Percentiles rank a stretch among this genome's conserved stretches.
Evolutionary conservation across 2,329 filamentous ascomycete species (phyloP).

Genomic region (Colletotrichum eleusines): DNA sequence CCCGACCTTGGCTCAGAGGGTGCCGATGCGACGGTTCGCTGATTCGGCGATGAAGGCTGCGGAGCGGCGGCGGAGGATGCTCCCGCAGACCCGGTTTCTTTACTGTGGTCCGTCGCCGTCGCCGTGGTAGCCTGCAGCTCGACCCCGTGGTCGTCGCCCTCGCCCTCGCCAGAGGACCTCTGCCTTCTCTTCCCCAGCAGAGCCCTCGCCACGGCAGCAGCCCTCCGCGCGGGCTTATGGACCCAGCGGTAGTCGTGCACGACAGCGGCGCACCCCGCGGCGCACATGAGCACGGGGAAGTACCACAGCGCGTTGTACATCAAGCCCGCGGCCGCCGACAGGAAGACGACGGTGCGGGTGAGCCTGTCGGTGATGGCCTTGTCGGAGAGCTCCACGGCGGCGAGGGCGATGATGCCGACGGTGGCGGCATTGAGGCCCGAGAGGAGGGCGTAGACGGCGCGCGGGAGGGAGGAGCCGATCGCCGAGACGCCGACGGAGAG

Average conservation of each 20-base stretch:
- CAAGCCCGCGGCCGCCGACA: slow-evolving; percentile 70
- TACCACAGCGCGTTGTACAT: slow-evolving; percentile 78
- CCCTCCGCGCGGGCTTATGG: slow-evolving; percentile 50
- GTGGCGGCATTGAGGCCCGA: slow-evolving; percentile 75
- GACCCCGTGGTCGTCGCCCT: neutral
- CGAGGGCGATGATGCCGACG: slow-evolving; percentile 75
- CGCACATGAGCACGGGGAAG: slow-evolving; percentile 71
- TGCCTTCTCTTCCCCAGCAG: slow-evolving; percentile 10
- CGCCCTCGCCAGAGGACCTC: neutral
- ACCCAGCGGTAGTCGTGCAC: slow-evolving; percentile 66
- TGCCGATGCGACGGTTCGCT: neutral
- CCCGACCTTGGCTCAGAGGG: neutral
- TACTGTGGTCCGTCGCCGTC: neutral
- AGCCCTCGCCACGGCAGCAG: slow-evolving; percentile 34
- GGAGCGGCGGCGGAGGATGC: neutral
- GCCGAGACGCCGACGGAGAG: slow-evolving; percentile 71
- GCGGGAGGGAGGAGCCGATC: slow-evolving; percentile 67
- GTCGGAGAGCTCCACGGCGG: slow-evolving; percentile 71
- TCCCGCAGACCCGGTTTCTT: neutral
- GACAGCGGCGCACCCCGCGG: slow-evolving; percentile 63
- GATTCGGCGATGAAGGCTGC: neutral
- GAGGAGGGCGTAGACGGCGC: slow-evolving; percentile 71
- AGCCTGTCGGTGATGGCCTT: slow-evolving; percentile 73
- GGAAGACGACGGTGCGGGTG: slow-evolving; percentile 70
- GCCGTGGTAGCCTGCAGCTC: neutral